A percentile compares a stretch with the other conserved stretches of the same genome.
Evolutionary conservation across 1,139 yeast genomes (phyloP).

Genomic region (Eremothecium gossypii): DNA sequence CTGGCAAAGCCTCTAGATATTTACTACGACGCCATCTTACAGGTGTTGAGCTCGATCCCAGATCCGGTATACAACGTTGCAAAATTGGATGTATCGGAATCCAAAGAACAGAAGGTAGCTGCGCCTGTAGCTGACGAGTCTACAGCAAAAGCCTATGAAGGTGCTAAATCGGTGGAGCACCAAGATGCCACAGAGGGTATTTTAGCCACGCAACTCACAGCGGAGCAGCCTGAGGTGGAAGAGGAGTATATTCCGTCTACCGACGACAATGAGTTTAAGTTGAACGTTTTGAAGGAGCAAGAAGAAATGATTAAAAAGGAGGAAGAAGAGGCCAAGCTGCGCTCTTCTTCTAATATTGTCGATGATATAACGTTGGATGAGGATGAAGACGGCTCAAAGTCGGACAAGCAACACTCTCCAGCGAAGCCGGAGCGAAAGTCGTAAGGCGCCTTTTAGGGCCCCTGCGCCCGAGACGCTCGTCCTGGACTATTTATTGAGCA

Average conservation of each 20-base stretch:
- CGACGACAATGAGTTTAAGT: constrained; percentile 59
- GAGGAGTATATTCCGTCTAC: constrained; percentile 11
- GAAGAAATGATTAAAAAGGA: constrained; percentile 90
- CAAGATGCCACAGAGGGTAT: constrained; percentile 1
- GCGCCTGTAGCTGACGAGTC: constrained; percentile 4
- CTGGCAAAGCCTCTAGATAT: constrained; percentile 45
- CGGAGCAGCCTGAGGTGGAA: constrained; percentile 7
- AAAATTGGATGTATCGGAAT: constrained; percentile 69
- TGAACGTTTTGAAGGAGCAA: constrained; percentile 90
- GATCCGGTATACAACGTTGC: constrained; percentile 95
- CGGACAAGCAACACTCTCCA: not conserved
- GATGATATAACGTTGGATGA: constrained; percentile 79
- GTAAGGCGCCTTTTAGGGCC: too few relatives aligned
- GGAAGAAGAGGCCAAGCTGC: constrained; percentile 65
- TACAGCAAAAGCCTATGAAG: constrained; percentile 3
- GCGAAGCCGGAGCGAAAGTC: too few relatives aligned
- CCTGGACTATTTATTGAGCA: too few relatives aligned
- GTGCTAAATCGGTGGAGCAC: constrained; percentile 3
- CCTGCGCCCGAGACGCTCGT: too few relatives aligned
- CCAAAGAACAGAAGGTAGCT: constrained; percentile 14
- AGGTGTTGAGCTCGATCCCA: constrained; percentile 84
- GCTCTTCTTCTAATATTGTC: constrained; percentile 55
- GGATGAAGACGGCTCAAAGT: constrained; percentile 34
- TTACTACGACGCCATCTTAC: constrained; percentile 77
- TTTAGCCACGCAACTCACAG: constrained; percentile 1